phyloP scores from a whole-genome alignment of 768 basidiomycete species.

The Flagelloscypha sp. region DNA sequence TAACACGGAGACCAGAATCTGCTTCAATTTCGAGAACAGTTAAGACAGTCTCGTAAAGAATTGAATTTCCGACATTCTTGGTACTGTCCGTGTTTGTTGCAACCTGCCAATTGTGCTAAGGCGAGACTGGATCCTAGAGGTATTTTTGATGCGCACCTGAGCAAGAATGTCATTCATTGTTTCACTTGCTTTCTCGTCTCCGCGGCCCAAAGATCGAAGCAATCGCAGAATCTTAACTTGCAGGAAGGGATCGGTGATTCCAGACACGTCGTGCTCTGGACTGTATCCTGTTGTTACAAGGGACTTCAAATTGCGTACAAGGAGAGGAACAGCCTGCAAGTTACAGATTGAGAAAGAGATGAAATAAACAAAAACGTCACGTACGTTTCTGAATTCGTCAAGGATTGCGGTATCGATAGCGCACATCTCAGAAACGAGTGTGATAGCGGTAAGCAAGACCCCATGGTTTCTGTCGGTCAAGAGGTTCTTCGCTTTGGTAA shows the following conservation, averaged over 20 bases:
- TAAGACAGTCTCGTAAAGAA: slow-evolving; percentile 94
- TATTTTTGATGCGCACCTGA: slow-evolving; percentile 44
- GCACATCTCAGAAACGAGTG: slow-evolving; percentile 93
- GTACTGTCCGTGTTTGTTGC: slow-evolving; percentile 98
- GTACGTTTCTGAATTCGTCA: slow-evolving; percentile 85
- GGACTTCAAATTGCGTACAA: slow-evolving; percentile 92
- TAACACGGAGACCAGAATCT: slow-evolving; percentile 89
- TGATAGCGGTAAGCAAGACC: slow-evolving; percentile 88
- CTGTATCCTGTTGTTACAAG: slow-evolving; percentile 95
- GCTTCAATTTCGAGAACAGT: slow-evolving; percentile 97
- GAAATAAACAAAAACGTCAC: slow-evolving; percentile 16
- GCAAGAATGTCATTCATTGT: slow-evolving; percentile 98
- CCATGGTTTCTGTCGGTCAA: slow-evolving; percentile 96
- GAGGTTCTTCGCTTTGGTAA: slow-evolving; percentile 78
- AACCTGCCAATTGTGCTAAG: slow-evolving; percentile 42
- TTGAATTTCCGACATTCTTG: slow-evolving; percentile 98
- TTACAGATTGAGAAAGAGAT: slow-evolving; percentile 5
- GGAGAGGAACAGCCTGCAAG: slow-evolving; percentile 75
- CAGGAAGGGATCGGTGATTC: slow-evolving; percentile 94
- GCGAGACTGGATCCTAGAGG: slow-evolving; percentile 2
- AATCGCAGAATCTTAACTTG: slow-evolving; percentile 91
- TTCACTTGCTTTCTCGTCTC: slow-evolving; percentile 82
- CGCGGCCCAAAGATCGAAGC: slow-evolving; percentile 79
- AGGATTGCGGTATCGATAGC: slow-evolving; percentile 62
- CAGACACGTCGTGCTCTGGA: slow-evolving; percentile 98